Evolutionary conservation across 2,329 filamentous ascomycete species (phyloP), one percentile per base, ranked within the genome.

Genomic region (Aspergillus arachidicola): DNA sequence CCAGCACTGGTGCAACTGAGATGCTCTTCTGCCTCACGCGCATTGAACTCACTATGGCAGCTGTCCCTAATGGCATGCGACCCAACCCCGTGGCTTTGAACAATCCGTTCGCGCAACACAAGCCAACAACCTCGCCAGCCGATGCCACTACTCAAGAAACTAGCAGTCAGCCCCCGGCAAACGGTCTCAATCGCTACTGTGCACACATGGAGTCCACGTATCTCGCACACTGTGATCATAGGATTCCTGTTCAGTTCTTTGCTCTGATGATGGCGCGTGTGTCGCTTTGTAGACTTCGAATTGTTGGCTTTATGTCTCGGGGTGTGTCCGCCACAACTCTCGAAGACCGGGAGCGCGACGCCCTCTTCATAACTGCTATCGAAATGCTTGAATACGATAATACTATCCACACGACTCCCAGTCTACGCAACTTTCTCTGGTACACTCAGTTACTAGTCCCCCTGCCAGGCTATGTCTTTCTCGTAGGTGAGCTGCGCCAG

Each of bases 171-270:
- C 53, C 55, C 14, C 45, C 16, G 56, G 85, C 30, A 45, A 21
- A 21, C n/a, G n/a, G 41, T 45, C 76, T 87, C 2, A 84, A 86
- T 53, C 38, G 21, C 38, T 57, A 41, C 38, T 26, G 28, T 10
- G 78, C 79, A 30, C 83, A 87, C 63, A 84, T 88, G 26, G 85
- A 88, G 66, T 80, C 81, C 54, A 82, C 79, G 1, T 88, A 88
- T 69, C 79, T 88, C 32, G 80, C 79, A 50, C 80, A 83, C 56
- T 88, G 86, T 68, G 85, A 89, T 66, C 77, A 82, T 43, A 86
- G 85, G 69, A 84, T 88, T 10, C 86, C 86, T 1, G 0, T 88
- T 14, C 86, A 88, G 65, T 83, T 84, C 66, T 87, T 88, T 68
- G 86, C 86, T 1, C 73, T 86, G 45, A 80, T 86, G 62, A 86